Evolutionary conservation across 208 protist genomes (phyloP), one percentile per base, ranked within the genome.

Genomic region (Blastocrithidia nonstop): DNA sequence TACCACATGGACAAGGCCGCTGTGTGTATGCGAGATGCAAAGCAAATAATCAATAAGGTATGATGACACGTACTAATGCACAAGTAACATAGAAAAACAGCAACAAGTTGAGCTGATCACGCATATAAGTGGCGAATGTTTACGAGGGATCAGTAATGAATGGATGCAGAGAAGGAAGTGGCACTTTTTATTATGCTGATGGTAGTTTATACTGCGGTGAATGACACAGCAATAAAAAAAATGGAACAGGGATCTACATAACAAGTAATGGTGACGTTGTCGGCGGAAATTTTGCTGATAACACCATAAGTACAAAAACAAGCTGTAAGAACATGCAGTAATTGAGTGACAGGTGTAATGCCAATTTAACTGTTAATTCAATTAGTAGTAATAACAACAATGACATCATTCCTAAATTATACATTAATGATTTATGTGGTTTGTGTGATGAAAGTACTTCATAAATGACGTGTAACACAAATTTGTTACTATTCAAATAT

Each of bases 131-230:
- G 27, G 28, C 82, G 9, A 94, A 94, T 52, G 62, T 78, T 7
- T 94, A 94, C 48, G 47, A 61, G 13, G 86, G 86, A 9, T 25
- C 54, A 9, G 82, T 70, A 45, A 41, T 24, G 22, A 13, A 64
- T 1, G 86, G 86, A 1, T 49, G 57, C 40, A 63, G 86, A 11
- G 51, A 94, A 39, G 84, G 89, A 3, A 39, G 35, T 19, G 85
- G 83, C 20, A 48, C 51, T 9, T 94, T 88, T 52, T 82, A 71
- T 57, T 95, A 90, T 61, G 78, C 78, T 1, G 78, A 93, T 54
- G 85, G 88, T 31, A 79, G 74, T 53, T 66, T 48, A 31, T 94
- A 93, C 45, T 64, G 88, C 19, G 88, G 88, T 0, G 53, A 63
- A 43, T 95, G 88, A 79, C 20, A 39, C n/a, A 42, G 49, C 20